Evolutionary conservation across 176 grass and related monocot genomes (phyloP).

Genomic region (Zoysia japonica): DNA sequence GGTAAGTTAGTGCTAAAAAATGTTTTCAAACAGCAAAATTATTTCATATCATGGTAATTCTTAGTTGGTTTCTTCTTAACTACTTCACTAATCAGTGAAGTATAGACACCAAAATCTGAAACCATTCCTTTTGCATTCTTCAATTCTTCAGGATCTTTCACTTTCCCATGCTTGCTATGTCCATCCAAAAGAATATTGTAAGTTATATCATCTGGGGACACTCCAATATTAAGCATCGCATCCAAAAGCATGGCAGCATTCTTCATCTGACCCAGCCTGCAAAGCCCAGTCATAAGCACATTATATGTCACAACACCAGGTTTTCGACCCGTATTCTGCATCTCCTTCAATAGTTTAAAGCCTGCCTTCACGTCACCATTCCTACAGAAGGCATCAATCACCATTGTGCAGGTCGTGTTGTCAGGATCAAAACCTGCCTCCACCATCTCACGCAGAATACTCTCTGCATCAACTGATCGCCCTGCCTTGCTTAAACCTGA

Average conservation of each 20-base stretch:
- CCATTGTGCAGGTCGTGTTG: constrained; percentile 75
- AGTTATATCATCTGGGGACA: constrained; percentile 75
- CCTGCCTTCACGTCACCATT: constrained; percentile 67
- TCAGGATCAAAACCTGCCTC: constrained; percentile 54
- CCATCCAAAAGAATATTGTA: constrained; percentile 92
- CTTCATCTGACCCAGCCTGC: constrained; percentile 78
- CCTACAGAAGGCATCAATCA: constrained; percentile 82
- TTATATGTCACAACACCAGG: constrained; percentile 79
- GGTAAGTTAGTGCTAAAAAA: not conserved
- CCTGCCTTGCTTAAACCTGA: constrained; percentile 60
- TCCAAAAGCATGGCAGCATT: constrained; percentile 77
- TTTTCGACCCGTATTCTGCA: constrained; percentile 66
- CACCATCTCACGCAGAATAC: constrained; percentile 60
- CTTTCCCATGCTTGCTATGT: constrained; percentile 67
- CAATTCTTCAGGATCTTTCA: constrained; percentile 48
- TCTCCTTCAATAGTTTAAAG: constrained; percentile 74
- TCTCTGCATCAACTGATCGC: constrained; percentile 47
- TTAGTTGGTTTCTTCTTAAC: constrained; percentile 57
- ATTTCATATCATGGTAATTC: constrained; percentile 41
- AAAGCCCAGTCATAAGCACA: constrained; percentile 84
- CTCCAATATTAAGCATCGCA: constrained; percentile 77
- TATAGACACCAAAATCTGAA: constrained; percentile 67
- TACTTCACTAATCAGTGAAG: constrained; percentile 67
- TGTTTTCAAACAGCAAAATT: constrained; percentile 6
- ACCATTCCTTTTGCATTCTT: constrained; percentile 78